Conservation (phyloP, 2,329 filamentous ascomycete species). For the Beauveria scarabaeidicola region DNA sequence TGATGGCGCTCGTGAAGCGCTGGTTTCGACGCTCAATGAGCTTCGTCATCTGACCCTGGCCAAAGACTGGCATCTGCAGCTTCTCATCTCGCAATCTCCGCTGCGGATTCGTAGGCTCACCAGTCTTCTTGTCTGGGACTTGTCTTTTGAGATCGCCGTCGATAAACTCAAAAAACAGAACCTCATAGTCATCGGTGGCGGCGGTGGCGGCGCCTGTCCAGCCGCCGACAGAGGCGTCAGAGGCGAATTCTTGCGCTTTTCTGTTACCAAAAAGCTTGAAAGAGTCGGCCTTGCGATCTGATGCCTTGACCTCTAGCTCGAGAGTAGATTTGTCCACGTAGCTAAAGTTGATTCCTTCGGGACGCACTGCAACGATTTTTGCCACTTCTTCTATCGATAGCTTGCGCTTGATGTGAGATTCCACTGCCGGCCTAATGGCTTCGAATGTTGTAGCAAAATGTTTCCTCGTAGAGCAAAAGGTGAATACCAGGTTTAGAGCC, state of each 20-base stretch:
- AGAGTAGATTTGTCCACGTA: constrained; percentile 82
- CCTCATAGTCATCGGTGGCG: constrained; percentile 44
- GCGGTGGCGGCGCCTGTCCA: constrained; percentile 36
- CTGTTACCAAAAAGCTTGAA: constrained; percentile 43
- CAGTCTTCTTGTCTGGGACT: constrained; percentile 62
- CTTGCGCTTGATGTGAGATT: constrained; percentile 66
- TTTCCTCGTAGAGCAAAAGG: constrained; percentile 88
- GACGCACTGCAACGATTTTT: constrained; percentile 68
- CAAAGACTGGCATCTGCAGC: constrained; percentile 84
- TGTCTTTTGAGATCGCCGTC: constrained; percentile 85
- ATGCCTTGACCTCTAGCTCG: constrained; percentile 67
- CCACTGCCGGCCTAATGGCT: constrained; percentile 76
- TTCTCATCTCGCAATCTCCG: constrained; percentile 67
- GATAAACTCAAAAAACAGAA: constrained; percentile 84
- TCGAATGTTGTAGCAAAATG: constrained; percentile 88
- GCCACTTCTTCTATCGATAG: constrained; percentile 73
- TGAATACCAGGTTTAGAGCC: constrained; percentile 86
- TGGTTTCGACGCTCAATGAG: constrained; percentile 84
- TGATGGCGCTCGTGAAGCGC: constrained; percentile 72
- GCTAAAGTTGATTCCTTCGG: constrained; percentile 69
- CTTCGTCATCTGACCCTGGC: constrained; percentile 82
- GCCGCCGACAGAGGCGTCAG: constrained; percentile 50
- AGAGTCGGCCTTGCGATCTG: constrained; percentile 51
- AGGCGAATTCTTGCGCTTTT: constrained; percentile 40
- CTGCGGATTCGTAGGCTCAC: constrained; percentile 59